Evolutionary conservation across 2,329 filamentous ascomycete genomes (phyloP), one percentile per base, ranked within the genome.

Genomic region (Penicillium brasilianum): DNA sequence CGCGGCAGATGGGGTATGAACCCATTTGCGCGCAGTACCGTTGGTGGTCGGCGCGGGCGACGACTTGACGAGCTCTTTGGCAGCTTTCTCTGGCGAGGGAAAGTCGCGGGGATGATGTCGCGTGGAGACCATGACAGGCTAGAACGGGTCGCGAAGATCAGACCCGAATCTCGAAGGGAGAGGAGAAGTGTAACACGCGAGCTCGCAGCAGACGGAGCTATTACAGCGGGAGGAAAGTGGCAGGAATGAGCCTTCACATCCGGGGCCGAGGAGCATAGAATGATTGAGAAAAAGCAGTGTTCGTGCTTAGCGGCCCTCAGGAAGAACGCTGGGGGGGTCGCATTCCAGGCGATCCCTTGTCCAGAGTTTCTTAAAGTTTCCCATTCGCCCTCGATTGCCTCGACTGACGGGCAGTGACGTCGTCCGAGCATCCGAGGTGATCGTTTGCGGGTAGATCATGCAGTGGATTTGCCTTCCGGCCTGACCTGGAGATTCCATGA

Each of bases 1-100:
- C 13, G 87, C 72, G 55, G 83, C 83, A 13, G 85, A 85, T 3
- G 87, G 85, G 0, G 83, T 87, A 71, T 90, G 88, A 11, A 83
- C 80, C 85, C 87, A 76, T 73, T 69, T 71, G 50, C 71, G 71
- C 34, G 65, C 60, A 28, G 65, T 64, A 48, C 61, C 62, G 32
- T 41, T 60, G 25, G 64, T 64, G 22, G 70, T 67, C 6, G 71
- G 63, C 14, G 72, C 63, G 30, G 69, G 66, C 18, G 69, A 68
- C 60, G 68, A 70, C 72, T 68, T 68, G 66, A 56, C 65, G 53
- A 66, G 57, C 62, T 68, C 59, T 36, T 71, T 62, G 30, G 65
- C 58, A 37, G 71, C 64, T 32, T 60, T 68, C 37, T 71, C 60
- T 18, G 75, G 71, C 41, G 77, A 70, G 41, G 81, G 75, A 66